Conservation (phyloP, 2,329 filamentous ascomycete species). For the Chalara sp. region DNA sequence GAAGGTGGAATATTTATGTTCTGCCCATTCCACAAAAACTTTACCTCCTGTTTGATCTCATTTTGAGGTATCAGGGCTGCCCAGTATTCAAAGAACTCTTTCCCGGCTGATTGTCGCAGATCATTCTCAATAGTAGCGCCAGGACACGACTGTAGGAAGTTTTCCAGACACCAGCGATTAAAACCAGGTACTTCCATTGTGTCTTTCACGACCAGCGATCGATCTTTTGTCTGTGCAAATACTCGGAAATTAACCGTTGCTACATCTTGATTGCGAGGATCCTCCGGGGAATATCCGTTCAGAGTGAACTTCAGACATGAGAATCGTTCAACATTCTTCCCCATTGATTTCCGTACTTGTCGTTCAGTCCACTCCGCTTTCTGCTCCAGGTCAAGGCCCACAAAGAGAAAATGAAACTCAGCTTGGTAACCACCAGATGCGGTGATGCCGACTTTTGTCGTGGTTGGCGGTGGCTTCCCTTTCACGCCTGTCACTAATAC, state of each 20-base stretch:
- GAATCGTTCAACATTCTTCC: conserved; percentile 24
- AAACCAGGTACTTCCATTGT: conserved; percentile 23
- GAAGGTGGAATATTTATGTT: conserved; percentile 11
- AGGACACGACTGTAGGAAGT: conserved; percentile 26
- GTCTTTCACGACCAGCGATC: conserved; percentile 33
- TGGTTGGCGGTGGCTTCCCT: conserved; percentile 30
- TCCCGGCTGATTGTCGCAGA: conserved; percentile 30
- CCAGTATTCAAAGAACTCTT: conserved; percentile 22
- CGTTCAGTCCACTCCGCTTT: conserved; percentile 38
- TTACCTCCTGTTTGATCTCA: conserved; percentile 15
- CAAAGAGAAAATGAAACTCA: conserved; percentile 37
- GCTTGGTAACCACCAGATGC: conserved; percentile 38
- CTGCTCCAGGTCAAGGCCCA: conserved; percentile 35
- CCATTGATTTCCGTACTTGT: conserved; percentile 32
- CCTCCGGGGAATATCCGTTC: conserved; percentile 32
- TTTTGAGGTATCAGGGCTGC: conserved; percentile 21
- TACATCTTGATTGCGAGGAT: conserved; percentile 37
- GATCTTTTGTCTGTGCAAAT: conserved; percentile 38
- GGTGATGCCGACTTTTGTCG: conserved; percentile 37
- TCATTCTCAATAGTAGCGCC: conserved; percentile 34
- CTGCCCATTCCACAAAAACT: conserved; percentile 23
- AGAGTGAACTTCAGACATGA: conserved; percentile 29
- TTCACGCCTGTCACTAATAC: conserved; percentile 32
- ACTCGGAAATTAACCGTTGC: conserved; percentile 42
- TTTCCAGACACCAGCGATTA: conserved; percentile 11